Conservation (phyloP, 108 stramenopile genomes). For the Skeletonema grethae region DNA sequence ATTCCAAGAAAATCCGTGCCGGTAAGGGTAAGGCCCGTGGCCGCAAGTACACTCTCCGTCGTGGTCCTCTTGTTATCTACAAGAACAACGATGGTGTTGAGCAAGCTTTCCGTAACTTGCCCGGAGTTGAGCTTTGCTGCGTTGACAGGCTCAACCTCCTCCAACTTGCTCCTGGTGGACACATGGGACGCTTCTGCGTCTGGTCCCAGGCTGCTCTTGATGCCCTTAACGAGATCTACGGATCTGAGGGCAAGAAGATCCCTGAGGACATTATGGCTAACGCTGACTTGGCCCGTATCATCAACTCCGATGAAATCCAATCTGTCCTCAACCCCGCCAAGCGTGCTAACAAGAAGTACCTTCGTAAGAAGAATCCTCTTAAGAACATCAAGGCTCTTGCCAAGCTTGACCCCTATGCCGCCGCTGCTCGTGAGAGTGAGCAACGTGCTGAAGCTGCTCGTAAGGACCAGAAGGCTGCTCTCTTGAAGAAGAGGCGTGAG, state of each 20-base stretch:
- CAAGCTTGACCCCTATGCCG: constrained; percentile 94
- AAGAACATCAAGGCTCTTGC: constrained; percentile 83
- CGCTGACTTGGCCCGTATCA: constrained; percentile 97
- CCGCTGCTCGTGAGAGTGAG: constrained; percentile 79
- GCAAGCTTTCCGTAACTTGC: constrained; percentile 96
- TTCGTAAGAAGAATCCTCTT: constrained; percentile 97
- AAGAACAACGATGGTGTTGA: constrained; percentile 89
- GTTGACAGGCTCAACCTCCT: constrained; percentile 96
- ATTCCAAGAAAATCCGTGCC: constrained; percentile 94
- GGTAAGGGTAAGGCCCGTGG: constrained; percentile 99
- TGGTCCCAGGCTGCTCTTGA: constrained; percentile 98
- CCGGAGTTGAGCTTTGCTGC: constrained; percentile 95
- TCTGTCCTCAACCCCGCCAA: constrained; percentile 91
- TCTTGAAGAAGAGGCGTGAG: constrained; percentile 63
- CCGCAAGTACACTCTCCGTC: constrained; percentile 94
- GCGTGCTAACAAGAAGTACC: constrained; percentile 59
- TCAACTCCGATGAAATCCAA: constrained; percentile 98
- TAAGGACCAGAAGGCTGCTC: constrained; percentile 66
- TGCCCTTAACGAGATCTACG: constrained; percentile 93
- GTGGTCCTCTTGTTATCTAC: constrained; percentile 98
- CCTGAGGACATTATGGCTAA: constrained; percentile 95
- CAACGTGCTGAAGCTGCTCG: constrained; percentile 64
- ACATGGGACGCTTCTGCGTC: constrained; percentile 98
- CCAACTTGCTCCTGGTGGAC: constrained; percentile 98
- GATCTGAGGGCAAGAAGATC: constrained; percentile 83